phyloP scores from a whole-genome alignment of 352 stramenopile species.

The Phytopythium mirpurense region DNA sequence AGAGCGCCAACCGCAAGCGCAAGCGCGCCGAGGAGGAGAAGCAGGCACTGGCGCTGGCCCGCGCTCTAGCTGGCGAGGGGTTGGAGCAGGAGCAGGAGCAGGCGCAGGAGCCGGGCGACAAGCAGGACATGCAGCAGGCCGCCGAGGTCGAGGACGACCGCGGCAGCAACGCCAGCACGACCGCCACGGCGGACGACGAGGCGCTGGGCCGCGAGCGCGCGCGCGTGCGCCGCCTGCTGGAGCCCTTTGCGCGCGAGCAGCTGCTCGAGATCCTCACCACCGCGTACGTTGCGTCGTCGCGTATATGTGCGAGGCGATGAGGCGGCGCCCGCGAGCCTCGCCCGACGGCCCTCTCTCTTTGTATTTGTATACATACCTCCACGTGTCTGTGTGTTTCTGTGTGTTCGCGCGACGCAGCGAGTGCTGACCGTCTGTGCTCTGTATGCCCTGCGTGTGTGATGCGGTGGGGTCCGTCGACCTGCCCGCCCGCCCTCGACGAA shows the following conservation, averaged over 20 bases:
- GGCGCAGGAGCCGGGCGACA: background rate
- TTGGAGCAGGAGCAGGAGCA: background rate
- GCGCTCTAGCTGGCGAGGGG: background rate
- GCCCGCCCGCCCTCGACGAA: too few relatives aligned
- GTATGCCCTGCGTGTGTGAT: constrained; percentile 3
- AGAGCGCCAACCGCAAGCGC: constrained; percentile 32
- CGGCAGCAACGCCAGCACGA: constrained; percentile 5
- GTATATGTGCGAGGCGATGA: constrained; percentile 1
- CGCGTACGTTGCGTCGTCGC: constrained; percentile 35
- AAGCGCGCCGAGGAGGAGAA: constrained; percentile 14
- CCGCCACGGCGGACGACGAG: constrained; percentile 6
- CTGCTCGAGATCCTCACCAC: constrained; percentile 58
- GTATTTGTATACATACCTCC: background rate
- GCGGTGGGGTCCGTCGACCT: background rate
- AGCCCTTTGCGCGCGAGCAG: constrained; percentile 54
- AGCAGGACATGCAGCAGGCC: constrained; percentile 3
- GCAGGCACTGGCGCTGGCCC: constrained; percentile 1
- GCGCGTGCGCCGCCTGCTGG: constrained; percentile 33
- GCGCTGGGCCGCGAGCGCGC: constrained; percentile 18
- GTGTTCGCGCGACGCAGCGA: background rate
- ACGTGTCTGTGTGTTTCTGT: background rate
- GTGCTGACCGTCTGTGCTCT: constrained; percentile 5
- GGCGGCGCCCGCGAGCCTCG: constrained; percentile 1
- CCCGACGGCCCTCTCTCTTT: background rate
- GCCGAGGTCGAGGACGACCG: constrained; percentile 4